phyloP scores from a whole-genome alignment of 2,329 filamentous ascomycete species.

The Teratosphaeria zuluensis region DNA sequence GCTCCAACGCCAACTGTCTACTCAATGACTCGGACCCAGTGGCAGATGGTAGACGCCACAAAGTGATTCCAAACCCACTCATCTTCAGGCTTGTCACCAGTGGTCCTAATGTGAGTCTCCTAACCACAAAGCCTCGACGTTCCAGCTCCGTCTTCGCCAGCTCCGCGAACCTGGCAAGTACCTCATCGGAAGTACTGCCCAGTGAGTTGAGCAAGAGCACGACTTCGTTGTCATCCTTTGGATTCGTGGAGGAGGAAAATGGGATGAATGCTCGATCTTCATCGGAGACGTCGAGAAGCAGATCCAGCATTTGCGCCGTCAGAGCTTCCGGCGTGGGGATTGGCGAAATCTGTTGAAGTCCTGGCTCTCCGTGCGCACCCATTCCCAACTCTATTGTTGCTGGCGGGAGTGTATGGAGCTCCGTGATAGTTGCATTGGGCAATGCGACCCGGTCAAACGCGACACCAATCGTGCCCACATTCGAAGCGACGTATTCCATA shows the following conservation, averaged over 20 bases:
- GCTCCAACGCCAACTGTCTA: conserved; percentile 20
- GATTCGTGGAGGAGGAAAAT: conserved; percentile 23
- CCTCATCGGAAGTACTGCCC: conserved; percentile 28
- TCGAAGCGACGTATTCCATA: conserved; percentile 28
- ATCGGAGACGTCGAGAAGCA: conserved; percentile 25
- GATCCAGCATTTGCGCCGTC: conserved; percentile 26
- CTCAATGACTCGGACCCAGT: conserved; percentile 19
- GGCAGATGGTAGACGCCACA: conserved; percentile 25
- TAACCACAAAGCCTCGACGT: conserved; percentile 33
- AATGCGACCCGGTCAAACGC: conserved; percentile 28
- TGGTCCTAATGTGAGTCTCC: conserved; percentile 24
- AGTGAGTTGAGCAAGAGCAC: conserved; percentile 28
- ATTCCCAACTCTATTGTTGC: conserved; percentile 55
- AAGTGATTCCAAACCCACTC: conserved; percentile 29
- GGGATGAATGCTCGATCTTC: conserved; percentile 27
- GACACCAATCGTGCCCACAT: conserved; percentile 28
- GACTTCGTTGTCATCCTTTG: conserved; percentile 19
- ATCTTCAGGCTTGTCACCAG: conserved; percentile 30
- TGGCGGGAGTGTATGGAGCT: conserved; percentile 45
- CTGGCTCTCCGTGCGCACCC: conserved; percentile 59
- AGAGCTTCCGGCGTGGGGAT: conserved; percentile 25
- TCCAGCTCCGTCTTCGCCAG: conserved; percentile 19
- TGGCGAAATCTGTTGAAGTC: conserved; percentile 45
- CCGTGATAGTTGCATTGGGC: conserved; percentile 47
- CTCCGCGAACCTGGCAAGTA: conserved; percentile 27